Percentiles rank a stretch among this genome's conserved stretches.
Evolutionary conservation across 2,329 filamentous ascomycete species (phyloP).

Genomic region (Xylariaceae sp.): DNA sequence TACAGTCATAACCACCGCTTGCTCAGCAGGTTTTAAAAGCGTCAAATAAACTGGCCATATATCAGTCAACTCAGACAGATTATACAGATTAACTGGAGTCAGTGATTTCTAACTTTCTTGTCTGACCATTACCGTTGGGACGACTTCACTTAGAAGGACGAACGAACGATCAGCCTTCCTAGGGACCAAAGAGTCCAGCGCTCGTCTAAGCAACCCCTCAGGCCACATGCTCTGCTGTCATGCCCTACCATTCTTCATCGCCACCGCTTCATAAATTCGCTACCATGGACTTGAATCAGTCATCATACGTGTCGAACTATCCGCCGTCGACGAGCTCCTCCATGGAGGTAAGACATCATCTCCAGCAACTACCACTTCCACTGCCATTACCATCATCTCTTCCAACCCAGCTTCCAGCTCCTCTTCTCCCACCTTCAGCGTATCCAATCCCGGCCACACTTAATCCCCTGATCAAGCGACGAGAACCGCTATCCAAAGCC

Average conservation of each 20-base stretch:
- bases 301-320: slow-evolving; percentile 34
- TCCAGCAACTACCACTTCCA: slow-evolving; percentile 19
- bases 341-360: slow-evolving; percentile 30
- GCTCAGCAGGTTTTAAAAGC: slow-evolving; percentile 11
- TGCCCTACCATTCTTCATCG: slow-evolving; percentile 50
- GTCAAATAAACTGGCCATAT: slow-evolving; percentile 3
- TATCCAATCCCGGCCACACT: slow-evolving; percentile 29
- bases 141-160: slow-evolving; percentile 27
- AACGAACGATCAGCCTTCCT: slow-evolving; percentile 30
- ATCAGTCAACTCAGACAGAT: slow-evolving; percentile 3
- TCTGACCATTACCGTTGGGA: slow-evolving; percentile 3
- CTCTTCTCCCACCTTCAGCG: slow-evolving; percentile 22
- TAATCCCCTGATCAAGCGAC: slow-evolving; percentile 33
- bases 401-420: slow-evolving; percentile 28
- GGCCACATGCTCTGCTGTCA: slow-evolving; percentile 35
- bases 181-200: slow-evolving; percentile 27
- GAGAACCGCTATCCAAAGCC: slow-evolving; percentile 36
- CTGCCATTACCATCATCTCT: slow-evolving; percentile 22
- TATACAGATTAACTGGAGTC: slow-evolving; percentile 6
- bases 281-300: slow-evolving; percentile 40
- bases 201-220: slow-evolving; percentile 26
- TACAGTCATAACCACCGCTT: slow-evolving; percentile 11
- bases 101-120: slow-evolving; percentile 3
- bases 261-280: slow-evolving; percentile 38
- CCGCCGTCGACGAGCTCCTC: slow-evolving; percentile 24